These are phyloP conservation scores for Fraxinus latifolia DNA, from an alignment of 305 asterid species.

Conservation along the genomic window DNA sequence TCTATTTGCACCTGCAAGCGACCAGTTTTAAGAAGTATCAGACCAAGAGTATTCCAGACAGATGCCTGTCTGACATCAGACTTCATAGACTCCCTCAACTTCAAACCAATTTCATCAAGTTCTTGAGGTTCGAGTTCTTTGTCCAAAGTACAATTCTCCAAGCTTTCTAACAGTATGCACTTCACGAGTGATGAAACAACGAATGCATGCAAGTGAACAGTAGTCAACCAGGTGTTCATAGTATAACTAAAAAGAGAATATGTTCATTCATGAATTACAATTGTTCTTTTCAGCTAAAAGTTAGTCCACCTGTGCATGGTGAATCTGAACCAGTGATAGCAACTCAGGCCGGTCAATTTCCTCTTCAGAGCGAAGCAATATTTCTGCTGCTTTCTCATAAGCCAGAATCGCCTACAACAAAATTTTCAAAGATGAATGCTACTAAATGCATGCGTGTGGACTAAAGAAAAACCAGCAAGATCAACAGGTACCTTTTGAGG, in stretches of 20 bases:
- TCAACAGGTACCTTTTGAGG: conserved; percentile 77
- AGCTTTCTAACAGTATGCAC: conserved; percentile 84
- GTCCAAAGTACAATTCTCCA: conserved; percentile 61
- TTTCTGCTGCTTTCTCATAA: conserved; percentile 88
- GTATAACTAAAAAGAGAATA: background rate
- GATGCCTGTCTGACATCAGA: conserved; percentile 84
- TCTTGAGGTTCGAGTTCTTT: conserved; percentile 78
- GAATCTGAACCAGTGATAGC: conserved; percentile 86
- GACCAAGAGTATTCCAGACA: conserved; percentile 83
- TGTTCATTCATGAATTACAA: conserved; percentile 5
- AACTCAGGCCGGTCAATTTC: conserved; percentile 94
- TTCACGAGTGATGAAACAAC: conserved; percentile 30
- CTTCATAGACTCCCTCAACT: conserved; percentile 66
- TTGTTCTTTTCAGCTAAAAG: conserved; percentile 19
- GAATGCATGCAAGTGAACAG: conserved; percentile 13
- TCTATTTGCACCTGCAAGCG: conserved; percentile 71
- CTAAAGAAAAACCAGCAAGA: conserved; percentile 18
- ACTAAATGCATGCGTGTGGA: conserved; percentile 19
- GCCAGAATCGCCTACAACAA: conserved; percentile 68
- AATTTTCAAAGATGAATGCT: conserved; percentile 20
- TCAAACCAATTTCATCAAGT: conserved; percentile 66
- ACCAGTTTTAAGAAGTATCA: conserved; percentile 75
- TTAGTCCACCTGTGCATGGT: conserved; percentile 80
- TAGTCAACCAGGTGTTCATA: conserved; percentile 1
- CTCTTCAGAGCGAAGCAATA: conserved; percentile 89